Conservation (phyloP, 345 rosid species). For the Citrus mangshanensis region DNA sequence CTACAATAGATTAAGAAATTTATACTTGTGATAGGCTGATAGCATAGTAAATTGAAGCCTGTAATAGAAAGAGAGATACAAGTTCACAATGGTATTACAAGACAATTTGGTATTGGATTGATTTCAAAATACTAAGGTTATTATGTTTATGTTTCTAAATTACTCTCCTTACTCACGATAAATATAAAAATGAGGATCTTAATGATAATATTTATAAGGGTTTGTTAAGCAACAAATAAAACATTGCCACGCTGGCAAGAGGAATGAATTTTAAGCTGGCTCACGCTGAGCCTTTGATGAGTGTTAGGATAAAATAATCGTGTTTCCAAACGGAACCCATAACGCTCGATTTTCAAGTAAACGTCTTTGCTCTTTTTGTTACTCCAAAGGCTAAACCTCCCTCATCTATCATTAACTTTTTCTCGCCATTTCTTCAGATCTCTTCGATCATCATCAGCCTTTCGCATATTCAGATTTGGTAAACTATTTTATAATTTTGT, state of each 20-base stretch:
- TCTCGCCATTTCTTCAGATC: conserved; percentile 18
- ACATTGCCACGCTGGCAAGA: background rate
- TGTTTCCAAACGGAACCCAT: conserved; percentile 7
- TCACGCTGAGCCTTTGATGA: background rate
- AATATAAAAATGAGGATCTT: background rate
- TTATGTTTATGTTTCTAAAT: background rate
- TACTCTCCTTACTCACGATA: background rate
- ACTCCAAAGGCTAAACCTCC: background rate
- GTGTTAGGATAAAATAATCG: background rate
- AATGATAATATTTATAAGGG: background rate
- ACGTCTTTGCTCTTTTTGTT: conserved; percentile 13
- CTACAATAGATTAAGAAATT: background rate
- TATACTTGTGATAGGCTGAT: too few species aligned
- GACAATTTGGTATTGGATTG: background rate
- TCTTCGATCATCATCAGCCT: conserved; percentile 1
- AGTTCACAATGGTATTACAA: background rate
- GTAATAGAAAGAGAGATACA: too few species aligned
- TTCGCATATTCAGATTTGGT: conserved; percentile 29
- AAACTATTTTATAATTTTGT: conserved; percentile 13
- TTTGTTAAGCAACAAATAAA: background rate
- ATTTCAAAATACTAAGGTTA: background rate
- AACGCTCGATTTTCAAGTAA: conserved; percentile 9
- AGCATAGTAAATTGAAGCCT: too few species aligned
- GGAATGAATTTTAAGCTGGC: background rate
- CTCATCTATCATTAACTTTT: conserved; percentile 16